These are phyloP conservation scores for Penicillium sp. DNA, from an alignment of 2,329 filamentous ascomycete species.

Conservation along the genomic window DNA sequence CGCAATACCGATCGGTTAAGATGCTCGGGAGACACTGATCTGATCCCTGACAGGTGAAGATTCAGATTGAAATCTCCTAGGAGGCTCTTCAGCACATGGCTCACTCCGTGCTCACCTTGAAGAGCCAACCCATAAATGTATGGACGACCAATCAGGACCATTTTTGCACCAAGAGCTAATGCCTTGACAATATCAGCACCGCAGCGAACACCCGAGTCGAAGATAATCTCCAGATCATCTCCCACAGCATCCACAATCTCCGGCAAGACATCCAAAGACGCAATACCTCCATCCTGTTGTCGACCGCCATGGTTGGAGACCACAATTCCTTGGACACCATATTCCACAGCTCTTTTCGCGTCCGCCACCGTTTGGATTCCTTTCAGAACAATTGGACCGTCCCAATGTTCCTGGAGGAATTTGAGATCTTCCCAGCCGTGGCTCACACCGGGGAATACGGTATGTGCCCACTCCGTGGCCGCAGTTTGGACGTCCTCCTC, in stretches of 20 bases:
- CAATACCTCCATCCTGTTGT: conserved; percentile 47
- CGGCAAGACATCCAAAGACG: conserved; percentile 50
- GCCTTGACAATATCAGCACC: conserved; percentile 51
- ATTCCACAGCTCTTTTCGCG: conserved; percentile 43
- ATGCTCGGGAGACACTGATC: background rate
- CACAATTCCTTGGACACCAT: conserved; percentile 48
- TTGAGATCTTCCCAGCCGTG: conserved; percentile 61
- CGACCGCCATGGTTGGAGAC: conserved; percentile 52
- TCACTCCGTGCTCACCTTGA: conserved; percentile 53
- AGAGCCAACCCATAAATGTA: conserved; percentile 58
- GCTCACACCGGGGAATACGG: conserved; percentile 53
- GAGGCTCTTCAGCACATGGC: conserved; percentile 44
- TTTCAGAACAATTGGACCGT: conserved; percentile 61
- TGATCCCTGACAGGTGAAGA: background rate
- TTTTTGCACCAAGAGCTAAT: conserved; percentile 52
- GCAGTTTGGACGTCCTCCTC: conserved; percentile 50
- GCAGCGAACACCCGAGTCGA: conserved; percentile 47
- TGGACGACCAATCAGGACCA: conserved; percentile 51
- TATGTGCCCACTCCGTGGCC: conserved; percentile 50
- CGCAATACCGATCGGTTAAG: background rate
- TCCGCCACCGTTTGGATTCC: conserved; percentile 51
- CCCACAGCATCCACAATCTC: conserved; percentile 51
- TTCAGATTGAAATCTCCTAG: conserved; percentile 21
- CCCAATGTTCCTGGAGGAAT: conserved; percentile 57
- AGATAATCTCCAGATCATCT: conserved; percentile 41